Conservation (phyloP, 441 rosid genomes). For the Populus tomentosa region DNA sequence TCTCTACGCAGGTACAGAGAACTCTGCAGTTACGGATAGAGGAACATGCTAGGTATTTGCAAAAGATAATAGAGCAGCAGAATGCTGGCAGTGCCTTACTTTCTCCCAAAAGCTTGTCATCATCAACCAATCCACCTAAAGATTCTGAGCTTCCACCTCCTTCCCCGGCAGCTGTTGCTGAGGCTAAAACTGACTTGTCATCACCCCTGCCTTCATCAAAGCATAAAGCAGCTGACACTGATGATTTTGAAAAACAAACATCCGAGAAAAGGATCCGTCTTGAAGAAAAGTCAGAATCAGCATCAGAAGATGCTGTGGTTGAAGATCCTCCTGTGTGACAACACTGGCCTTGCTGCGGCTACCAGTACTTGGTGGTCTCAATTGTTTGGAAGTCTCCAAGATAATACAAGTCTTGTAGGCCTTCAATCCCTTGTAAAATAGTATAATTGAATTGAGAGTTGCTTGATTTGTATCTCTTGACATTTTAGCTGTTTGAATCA, state of each 20-base stretch:
- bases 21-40: conserved; percentile 60
- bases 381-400: neutral
- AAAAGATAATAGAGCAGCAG: conserved; percentile 75
- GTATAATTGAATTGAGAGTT: conserved; percentile 9
- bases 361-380: neutral
- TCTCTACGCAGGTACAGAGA: conserved; percentile 52
- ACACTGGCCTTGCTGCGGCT: neutral
- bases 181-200: conserved; percentile 34
- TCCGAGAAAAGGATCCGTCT: conserved; percentile 38
- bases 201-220: conserved; percentile 35
- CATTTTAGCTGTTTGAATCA: neutral
- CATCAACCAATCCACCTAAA: conserved; percentile 24
- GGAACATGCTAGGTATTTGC: conserved; percentile 78
- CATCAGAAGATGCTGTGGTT: conserved; percentile 24
- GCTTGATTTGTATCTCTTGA: conserved; percentile 8
- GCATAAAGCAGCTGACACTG: conserved; percentile 30
- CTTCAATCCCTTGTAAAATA: conserved; percentile 1
- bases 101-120: conserved; percentile 31
- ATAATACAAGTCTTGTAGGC: neutral
- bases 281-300: conserved; percentile 26
- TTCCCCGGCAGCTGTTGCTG: conserved; percentile 19
- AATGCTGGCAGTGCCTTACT: conserved; percentile 48
- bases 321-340: conserved; percentile 28
- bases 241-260: conserved; percentile 24
- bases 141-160: conserved; percentile 28